Base-by-base conservation (phyloP, 768 basidiomycete genomes). In the Trametes maxima region DNA sequence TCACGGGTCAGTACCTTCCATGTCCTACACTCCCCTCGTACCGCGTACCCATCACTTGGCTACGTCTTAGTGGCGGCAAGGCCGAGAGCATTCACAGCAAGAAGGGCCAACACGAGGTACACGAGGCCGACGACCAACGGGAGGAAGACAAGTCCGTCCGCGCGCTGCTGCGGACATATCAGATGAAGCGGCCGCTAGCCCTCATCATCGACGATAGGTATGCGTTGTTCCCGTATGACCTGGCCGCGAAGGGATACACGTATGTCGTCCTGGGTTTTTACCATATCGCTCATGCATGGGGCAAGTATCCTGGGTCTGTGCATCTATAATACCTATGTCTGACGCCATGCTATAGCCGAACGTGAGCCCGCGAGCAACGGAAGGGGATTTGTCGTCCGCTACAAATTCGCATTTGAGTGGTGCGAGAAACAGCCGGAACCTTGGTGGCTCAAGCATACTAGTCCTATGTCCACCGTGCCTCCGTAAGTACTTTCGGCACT, bases 331-430 rank as follows among this genome's bases (percentile, higher is more conserved):
- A n/a, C n/a, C n/a, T n/a, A 13, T 33, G 65, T 63, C 42, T 50
- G 3, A 45, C 46, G 57, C 21, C 22, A 25, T 25, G 16, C 13
- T 24, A n/a, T 57, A 89, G 90, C 88, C 45, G 90, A 92, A 74
- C 82, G 80, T 59, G 84, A 90, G 66, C 67, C 78, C 1, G 75
- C 82, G 6, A 55, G 64, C 11, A 85, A 82, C 60, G 73, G 75
- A 17, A 71, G 66, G 35, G 82, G 82, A 12, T 75, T 73, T n/a
- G 83, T 90, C n/a, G 80, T 90, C 13, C 79, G 91, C 7, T 90
- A 85, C 70, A 94, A 93, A 70, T 92, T 94, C 67, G 86, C 87
- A 5, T 94, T 94, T 65, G 87, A 88, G 65, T 94, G 91, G 90
- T 90, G 89, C 64, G 82, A 86, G 61, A 81, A 78, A 44, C 92